phyloP scores from a whole-genome alignment of 1,139 yeast genomes.

The Blastobotrys malaysiensis region DNA sequence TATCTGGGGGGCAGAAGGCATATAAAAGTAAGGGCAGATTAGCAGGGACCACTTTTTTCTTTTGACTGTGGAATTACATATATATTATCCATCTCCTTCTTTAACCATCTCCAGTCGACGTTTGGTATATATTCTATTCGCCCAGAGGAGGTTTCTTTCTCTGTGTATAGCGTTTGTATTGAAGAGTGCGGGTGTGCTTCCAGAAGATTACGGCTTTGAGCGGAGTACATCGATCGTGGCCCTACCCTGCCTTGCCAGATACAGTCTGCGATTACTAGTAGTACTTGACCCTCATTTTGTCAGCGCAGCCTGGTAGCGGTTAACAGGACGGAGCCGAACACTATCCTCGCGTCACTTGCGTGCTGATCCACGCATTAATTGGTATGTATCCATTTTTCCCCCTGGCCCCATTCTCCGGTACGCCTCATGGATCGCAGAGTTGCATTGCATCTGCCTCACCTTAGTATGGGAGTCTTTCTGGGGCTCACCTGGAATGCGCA shows the following conservation, averaged over 20 bases:
- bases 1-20: neutral
- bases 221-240: neutral
- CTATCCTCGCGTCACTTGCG: neutral
- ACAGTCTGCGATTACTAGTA: neutral
- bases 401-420: constrained; percentile 1
- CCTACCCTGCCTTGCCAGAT: neutral
- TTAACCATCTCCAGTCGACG: too few relatives aligned
- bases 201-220: neutral
- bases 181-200: neutral
- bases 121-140: too few relatives aligned
- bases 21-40: neutral
- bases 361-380: neutral
- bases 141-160: too few relatives aligned
- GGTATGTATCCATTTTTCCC: neutral
- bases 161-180: too few relatives aligned
- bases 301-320: neutral
- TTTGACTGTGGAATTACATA: neutral
- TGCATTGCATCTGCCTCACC: neutral
- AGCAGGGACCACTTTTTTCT: neutral
- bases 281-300: neutral
- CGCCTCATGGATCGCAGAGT: neutral
- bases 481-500: neutral
- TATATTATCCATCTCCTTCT: neutral
- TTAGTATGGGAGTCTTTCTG: neutral
- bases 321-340: neutral